Conservation (phyloP, 495 filamentous ascomycete species). For the Tuber brumale region DNA sequence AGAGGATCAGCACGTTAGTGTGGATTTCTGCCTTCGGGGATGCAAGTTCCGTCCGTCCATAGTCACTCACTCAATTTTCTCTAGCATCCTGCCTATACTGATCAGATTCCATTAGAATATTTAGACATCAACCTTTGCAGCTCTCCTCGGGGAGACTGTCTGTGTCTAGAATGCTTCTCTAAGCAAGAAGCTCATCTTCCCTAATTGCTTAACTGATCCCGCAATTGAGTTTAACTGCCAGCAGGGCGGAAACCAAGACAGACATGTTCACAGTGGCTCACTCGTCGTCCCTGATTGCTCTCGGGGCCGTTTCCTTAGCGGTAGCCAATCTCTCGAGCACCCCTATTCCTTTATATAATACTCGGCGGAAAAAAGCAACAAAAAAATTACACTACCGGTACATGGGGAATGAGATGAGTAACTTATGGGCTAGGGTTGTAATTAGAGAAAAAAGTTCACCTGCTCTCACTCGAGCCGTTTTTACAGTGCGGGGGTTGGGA, state of each 20-base stretch:
- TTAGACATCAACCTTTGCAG: constrained; percentile 26
- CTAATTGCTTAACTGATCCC: not conserved
- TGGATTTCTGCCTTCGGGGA: constrained; percentile 47
- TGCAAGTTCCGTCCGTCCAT: constrained; percentile 42
- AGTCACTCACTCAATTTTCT: not conserved
- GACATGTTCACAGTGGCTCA: not conserved
- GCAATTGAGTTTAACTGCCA: not conserved
- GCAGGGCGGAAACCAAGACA: not conserved
- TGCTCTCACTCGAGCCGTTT: not conserved
- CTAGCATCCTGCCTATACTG: constrained; percentile 46
- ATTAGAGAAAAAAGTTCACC: not conserved
- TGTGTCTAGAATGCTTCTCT: constrained; percentile 47
- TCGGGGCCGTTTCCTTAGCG: not conserved
- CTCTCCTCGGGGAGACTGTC: constrained; percentile 48
- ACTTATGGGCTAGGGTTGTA: not conserved
- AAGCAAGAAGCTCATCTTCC: constrained; percentile 46
- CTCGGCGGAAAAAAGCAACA: not conserved
- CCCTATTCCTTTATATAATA: not conserved
- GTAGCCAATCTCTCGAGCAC: not conserved
- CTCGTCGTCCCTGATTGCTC: not conserved
- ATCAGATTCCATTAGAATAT: constrained; percentile 11
- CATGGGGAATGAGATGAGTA: not conserved
- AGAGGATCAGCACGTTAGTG: constrained; percentile 52
- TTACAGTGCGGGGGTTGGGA: not conserved
- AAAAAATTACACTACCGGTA: not conserved